Percentiles rank a stretch among this genome's conserved stretches.
phyloP scores from a whole-genome alignment of 192 early-diverging fungal genomes.

The Rhizophagus prolifer region DNA sequence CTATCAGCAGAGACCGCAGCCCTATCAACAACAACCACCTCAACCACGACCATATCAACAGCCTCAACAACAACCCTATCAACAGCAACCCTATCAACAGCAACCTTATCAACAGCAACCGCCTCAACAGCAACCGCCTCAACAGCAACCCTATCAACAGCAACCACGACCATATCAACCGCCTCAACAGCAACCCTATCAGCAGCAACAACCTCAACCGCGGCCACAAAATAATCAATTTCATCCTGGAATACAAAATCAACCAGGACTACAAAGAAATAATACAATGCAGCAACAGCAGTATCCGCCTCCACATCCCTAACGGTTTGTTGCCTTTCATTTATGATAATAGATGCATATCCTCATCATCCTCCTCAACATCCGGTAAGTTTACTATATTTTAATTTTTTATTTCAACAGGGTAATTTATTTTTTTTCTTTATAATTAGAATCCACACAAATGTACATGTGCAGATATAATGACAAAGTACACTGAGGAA shows the following conservation, averaged over 20 bases:
- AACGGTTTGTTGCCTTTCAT: no score
- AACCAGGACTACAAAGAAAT: no score
- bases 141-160: neutral
- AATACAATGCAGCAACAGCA: neutral
- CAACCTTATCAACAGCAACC: neutral
- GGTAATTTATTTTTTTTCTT: neutral
- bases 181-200: neutral
- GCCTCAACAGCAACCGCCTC: neutral
- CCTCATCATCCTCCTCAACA: no score
- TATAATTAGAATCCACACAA: neutral
- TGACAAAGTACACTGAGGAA: neutral
- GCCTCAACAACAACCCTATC: neutral
- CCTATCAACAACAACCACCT: neutral
- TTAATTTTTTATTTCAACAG: neutral
- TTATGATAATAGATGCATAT: no score
- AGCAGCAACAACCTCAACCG: neutral
- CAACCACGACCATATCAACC: neutral
- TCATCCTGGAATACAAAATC: no score
- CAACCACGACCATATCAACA: neutral
- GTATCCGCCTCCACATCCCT: neutral
- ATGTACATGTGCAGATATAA: neutral
- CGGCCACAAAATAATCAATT: neutral
- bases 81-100: neutral
- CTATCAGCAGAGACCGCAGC: no score
- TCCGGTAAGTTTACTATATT: neutral